Evolutionary conservation across 257 asterid genomes (phyloP).

Genomic region (Solanum dulcamara): DNA sequence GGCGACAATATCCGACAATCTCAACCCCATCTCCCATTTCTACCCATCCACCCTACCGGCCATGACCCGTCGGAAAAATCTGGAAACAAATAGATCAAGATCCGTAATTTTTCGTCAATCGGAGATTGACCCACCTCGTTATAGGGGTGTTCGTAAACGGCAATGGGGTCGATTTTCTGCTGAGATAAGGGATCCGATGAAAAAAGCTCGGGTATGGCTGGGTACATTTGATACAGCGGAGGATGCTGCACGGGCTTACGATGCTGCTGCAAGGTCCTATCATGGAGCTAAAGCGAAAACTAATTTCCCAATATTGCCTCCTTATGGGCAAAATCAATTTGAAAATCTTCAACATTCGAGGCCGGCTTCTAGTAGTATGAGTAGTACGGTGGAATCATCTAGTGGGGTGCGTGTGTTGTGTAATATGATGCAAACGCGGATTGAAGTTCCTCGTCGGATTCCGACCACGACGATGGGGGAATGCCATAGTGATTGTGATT

Average conservation of each 20-base stretch:
- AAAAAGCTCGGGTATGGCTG: neutral
- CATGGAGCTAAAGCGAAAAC: neutral
- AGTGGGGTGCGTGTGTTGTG: neutral
- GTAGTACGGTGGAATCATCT: neutral
- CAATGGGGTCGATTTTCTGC: neutral
- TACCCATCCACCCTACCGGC: neutral
- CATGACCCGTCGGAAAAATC: neutral
- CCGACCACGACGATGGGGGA: neutral
- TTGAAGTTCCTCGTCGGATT: neutral
- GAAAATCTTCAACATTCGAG: neutral
- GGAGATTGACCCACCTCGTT: neutral
- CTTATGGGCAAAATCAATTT: neutral
- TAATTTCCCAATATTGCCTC: neutral
- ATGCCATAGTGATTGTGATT: neutral
- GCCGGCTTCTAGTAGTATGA: neutral
- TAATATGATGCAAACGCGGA: neutral
- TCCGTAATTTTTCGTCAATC: neutral
- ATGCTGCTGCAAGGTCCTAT: neutral
- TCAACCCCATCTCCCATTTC: neutral
- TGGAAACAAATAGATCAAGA: neutral
- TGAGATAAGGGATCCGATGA: neutral
- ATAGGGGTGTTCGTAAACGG: neutral
- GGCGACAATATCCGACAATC: neutral
- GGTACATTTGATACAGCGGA: neutral
- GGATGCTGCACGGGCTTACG: neutral